Percentiles rank a stretch among this genome's conserved stretches.
Conservation (phyloP, 164 flowering plant species). For the Cinnamomum micranthum region DNA sequence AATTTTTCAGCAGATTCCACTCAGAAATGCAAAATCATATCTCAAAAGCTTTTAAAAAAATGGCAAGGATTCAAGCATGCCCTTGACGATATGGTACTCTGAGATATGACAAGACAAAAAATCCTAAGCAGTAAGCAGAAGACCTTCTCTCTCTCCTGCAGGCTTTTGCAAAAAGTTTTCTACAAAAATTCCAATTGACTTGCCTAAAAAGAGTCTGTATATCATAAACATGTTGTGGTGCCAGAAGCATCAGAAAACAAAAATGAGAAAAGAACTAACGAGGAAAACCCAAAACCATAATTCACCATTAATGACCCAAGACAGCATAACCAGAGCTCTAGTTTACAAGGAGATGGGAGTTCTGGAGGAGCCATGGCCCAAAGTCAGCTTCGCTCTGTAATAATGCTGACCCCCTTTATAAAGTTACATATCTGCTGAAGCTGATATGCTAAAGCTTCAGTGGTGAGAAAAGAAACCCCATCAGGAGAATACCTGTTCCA, state of each 20-base stretch:
- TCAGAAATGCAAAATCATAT: too few species aligned
- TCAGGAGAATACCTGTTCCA: neutral
- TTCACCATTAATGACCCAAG: neutral
- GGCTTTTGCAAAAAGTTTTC: too few species aligned
- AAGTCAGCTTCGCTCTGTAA: neutral
- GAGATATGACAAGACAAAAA: too few species aligned
- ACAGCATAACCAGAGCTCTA: neutral
- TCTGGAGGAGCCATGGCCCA: neutral
- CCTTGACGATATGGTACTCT: too few species aligned
- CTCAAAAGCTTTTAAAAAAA: too few species aligned
- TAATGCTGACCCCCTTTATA: neutral
- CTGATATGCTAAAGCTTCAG: too few species aligned
- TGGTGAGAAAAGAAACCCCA: neutral
- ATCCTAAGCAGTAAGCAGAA: too few species aligned
- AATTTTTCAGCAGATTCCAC: too few species aligned
- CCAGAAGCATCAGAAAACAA: neutral
- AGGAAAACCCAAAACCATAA: neutral
- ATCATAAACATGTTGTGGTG: neutral
- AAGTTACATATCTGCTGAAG: neutral
- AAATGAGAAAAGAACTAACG: too few species aligned
- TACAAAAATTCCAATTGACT: too few species aligned
- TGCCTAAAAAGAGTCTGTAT: neutral
- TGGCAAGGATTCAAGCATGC: too few species aligned
- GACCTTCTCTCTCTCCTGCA: too few species aligned
- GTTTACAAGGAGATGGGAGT: neutral